Conservation (phyloP, 1,284 basidiomycete genomes). For the Ganoderma resinaceum region DNA sequence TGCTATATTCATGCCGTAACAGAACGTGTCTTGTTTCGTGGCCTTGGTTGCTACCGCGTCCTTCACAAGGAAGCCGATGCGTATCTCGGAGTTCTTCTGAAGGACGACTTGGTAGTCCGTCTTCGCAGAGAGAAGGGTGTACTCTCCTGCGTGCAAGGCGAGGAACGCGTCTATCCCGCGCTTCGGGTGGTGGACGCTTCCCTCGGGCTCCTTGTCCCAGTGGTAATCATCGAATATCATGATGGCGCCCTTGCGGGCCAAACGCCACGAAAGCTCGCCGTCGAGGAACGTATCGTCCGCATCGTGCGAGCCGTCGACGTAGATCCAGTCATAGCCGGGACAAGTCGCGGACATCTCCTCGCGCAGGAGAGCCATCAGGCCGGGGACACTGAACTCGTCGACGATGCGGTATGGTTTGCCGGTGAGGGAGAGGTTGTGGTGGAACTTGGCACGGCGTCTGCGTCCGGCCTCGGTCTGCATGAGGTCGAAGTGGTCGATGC, state of each 20-base stretch:
- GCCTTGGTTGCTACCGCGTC: slow-evolving; percentile 15
- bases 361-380: slow-evolving; percentile 52
- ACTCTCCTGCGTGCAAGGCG: slow-evolving; percentile 56
- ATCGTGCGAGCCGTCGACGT: slow-evolving; percentile 65
- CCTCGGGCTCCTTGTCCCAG: slow-evolving; percentile 56
- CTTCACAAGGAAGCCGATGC: slow-evolving; percentile 57
- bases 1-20: slow-evolving; percentile 57
- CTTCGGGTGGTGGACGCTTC: slow-evolving; percentile 60
- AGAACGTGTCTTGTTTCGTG: slow-evolving; percentile 39
- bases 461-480: slow-evolving; percentile 55
- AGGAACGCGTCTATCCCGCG: slow-evolving; percentile 64
- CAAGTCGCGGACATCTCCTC: slow-evolving; percentile 49
- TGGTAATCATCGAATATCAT: slow-evolving; percentile 66
- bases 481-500: slow-evolving; percentile 67
- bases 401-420: slow-evolving; percentile 53
- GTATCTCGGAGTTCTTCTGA: slow-evolving; percentile 56
- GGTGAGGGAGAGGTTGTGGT: slow-evolving; percentile 55
- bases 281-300: slow-evolving; percentile 67
- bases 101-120: slow-evolving; percentile 59
- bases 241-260: slow-evolving; percentile 56
- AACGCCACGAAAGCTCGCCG: slow-evolving; percentile 63
- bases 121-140: slow-evolving; percentile 46
- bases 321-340: slow-evolving; percentile 65
- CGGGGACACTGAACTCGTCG: slow-evolving; percentile 60
- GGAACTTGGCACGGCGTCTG: slow-evolving; percentile 51